A percentile compares a stretch with the other conserved stretches of the same genome.
These are phyloP conservation scores for Cupressus sempervirens DNA, from an alignment of 75 land plant genomes.

Conservation along the genomic window DNA sequence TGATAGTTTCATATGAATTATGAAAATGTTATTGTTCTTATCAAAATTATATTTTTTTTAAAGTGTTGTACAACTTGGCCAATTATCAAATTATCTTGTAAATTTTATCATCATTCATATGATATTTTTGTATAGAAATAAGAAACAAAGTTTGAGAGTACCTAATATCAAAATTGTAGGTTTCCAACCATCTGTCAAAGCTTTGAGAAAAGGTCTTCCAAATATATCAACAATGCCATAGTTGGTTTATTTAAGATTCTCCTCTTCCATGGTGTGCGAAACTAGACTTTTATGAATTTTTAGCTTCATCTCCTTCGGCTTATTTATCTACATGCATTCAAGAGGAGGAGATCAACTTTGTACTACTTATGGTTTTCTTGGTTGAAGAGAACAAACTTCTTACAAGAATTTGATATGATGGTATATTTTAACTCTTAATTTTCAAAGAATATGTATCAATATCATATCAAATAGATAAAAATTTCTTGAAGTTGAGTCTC, in stretches of 20 bases:
- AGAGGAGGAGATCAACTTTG: background rate
- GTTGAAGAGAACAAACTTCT: too few species aligned
- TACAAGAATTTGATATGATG: too few species aligned
- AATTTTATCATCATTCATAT: background rate
- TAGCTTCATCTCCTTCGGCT: background rate
- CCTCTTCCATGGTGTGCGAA: background rate
- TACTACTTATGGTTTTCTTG: background rate
- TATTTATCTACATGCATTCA: background rate
- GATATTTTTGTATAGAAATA: background rate
- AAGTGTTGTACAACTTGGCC: background rate
- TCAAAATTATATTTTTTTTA: too few species aligned
- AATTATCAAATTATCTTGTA: background rate
- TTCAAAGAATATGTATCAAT: too few species aligned
- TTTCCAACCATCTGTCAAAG: slow-evolving; percentile 36
- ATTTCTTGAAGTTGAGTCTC: too few species aligned
- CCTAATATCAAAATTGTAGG: slow-evolving; percentile 35
- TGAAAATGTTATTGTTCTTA: too few species aligned
- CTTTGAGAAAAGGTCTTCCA: slow-evolving; percentile 27
- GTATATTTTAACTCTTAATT: too few species aligned
- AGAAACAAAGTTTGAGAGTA: background rate
- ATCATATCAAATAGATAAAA: too few species aligned
- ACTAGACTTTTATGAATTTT: background rate
- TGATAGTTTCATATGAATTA: too few species aligned
- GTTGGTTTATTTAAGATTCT: background rate
- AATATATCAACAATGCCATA: slow-evolving; percentile 33